These are phyloP conservation scores for Eucalyptus paniculata DNA, from an alignment of 345 rosid species.

Conservation along the genomic window DNA sequence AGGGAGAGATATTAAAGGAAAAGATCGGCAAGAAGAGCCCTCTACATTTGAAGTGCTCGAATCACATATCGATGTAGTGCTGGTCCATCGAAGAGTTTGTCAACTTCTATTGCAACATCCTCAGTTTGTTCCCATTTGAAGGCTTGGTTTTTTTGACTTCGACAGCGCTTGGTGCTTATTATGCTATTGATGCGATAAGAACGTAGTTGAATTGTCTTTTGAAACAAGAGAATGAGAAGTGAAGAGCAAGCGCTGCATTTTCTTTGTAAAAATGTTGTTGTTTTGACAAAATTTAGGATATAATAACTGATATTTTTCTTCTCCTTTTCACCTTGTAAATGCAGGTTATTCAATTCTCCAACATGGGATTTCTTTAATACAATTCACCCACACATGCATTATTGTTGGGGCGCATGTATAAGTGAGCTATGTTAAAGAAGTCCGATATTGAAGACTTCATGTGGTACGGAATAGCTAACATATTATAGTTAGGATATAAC, in stretches of 20 bases:
- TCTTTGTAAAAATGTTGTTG: background rate
- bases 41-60: slow-evolving; percentile 45
- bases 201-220: background rate
- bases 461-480: no score
- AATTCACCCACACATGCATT: no score
- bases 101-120: slow-evolving; percentile 48
- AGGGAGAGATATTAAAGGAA: background rate
- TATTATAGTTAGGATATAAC: no score
- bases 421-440: no score
- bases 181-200: background rate
- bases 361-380: no score
- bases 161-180: slow-evolving; percentile 53
- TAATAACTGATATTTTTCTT: background rate
- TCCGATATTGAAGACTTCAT: no score
- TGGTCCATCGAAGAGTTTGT: slow-evolving; percentile 46
- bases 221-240: background rate
- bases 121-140: slow-evolving; percentile 52
- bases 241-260: background rate
- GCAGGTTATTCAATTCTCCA: no score
- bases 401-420: no score
- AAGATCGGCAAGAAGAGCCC: slow-evolving; percentile 8
- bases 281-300: background rate
- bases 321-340: no score
- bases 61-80: slow-evolving; percentile 60
- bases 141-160: slow-evolving; percentile 48